Evolutionary conservation across 1,139 yeast genomes (phyloP), one percentile per base, ranked within the genome.

Genomic region (Nakaseomyces uthaithaninus): DNA sequence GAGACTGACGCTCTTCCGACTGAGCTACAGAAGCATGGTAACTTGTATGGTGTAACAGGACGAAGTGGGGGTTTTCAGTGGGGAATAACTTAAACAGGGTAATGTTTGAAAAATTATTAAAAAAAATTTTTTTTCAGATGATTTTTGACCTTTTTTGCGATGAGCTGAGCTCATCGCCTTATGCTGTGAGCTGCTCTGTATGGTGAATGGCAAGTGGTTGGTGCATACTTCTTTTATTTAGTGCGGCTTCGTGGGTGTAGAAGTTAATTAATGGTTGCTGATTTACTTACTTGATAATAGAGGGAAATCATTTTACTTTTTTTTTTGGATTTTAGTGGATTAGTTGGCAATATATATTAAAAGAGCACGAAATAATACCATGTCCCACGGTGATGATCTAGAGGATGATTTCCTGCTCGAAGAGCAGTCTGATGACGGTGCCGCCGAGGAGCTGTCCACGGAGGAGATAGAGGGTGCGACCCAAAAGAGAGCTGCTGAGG

Each of bases 1-100:
- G 66, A 62, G 66, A 62, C 66, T 62, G 66, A 62, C 66, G 66
- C 66, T 61, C 66, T 62, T 57, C 66, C 66, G 62, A 62, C 66
- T 62, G 66, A 62, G 66, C 66, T 62, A 62, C 65, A 54, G 63
- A 53, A 60, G 66, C 66, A 12, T 34, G 15, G 19, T 31, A 31
- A 17, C 20, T 37, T 10, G n/a, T 22, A 11, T 37, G n/a, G 2
- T 28, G 17, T 23, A 22, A 11, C 11, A 11, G 25, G 25, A 8
- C 11, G 33, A 23, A 38, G 19, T n/a, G n/a, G n/a, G n/a, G n/a
- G n/a, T n/a, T n/a, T n/a, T n/a, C n/a, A n/a, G n/a, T n/a, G 22
- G 23, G 17, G 18, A 15, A 2, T 17, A 11, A 5, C 18, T 14
- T 5, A 7, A 1, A 4, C 22, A 5, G 22, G 16, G n/a, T 28